Conservation (phyloP, 2,329 filamentous ascomycete genomes). For the Talaromyces sp. region DNA sequence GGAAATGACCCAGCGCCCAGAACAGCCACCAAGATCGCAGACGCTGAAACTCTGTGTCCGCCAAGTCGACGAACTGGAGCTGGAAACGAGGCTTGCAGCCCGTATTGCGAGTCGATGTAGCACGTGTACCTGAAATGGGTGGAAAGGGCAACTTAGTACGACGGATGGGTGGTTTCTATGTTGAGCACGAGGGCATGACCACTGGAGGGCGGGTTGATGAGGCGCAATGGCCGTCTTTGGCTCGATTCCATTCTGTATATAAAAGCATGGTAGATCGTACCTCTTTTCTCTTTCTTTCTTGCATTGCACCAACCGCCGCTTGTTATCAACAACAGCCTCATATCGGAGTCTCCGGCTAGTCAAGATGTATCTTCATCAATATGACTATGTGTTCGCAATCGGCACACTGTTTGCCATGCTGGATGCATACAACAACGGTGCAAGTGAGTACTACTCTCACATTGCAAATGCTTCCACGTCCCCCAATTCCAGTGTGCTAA, state of each 20-base stretch:
- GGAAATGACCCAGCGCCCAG: constrained; percentile 5
- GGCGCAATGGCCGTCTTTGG: neutral
- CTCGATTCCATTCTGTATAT: neutral
- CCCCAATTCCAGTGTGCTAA: neutral
- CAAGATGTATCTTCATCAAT: constrained; percentile 63
- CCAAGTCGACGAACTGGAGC: constrained; percentile 3
- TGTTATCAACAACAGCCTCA: constrained; percentile 10
- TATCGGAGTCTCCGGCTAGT: constrained; percentile 10
- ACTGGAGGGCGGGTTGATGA: neutral
- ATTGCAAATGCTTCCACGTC: neutral
- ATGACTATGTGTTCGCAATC: constrained; percentile 73
- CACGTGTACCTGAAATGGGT: constrained; percentile 21
- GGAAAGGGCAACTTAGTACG: neutral
- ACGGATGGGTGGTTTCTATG: neutral
- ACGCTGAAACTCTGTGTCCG: constrained; percentile 11
- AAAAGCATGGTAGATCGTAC: neutral
- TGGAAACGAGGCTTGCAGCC: constrained; percentile 3
- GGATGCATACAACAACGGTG: constrained; percentile 78
- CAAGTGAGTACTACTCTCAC: constrained; percentile 58
- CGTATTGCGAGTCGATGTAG: constrained; percentile 19
- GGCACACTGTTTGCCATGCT: constrained; percentile 76
- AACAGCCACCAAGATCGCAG: constrained; percentile 9
- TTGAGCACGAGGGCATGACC: neutral
- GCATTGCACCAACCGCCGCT: neutral
- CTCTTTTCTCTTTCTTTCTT: neutral